These are phyloP conservation scores for Mimosa pudica DNA, from an alignment of 306 rosid species.

Conservation along the genomic window DNA sequence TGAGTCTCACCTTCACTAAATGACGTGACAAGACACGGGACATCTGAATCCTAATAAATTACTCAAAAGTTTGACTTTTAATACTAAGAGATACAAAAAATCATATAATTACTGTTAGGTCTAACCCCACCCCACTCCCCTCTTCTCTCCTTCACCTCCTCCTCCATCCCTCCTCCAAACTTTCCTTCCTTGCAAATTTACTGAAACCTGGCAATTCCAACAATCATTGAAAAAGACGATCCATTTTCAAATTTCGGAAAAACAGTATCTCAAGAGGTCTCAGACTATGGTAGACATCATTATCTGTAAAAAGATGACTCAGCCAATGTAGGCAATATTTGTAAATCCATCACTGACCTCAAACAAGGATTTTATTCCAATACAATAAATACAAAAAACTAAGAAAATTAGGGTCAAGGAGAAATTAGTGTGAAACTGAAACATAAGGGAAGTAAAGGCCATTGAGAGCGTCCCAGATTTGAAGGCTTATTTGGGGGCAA, in stretches of 20 bases:
- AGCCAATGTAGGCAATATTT: slow-evolving; percentile 48
- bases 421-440: neutral
- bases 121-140: too few species aligned
- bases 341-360: slow-evolving; percentile 43
- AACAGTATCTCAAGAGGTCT: slow-evolving; percentile 27
- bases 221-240: neutral
- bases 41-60: too few species aligned
- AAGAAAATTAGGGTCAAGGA: neutral
- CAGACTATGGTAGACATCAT: slow-evolving; percentile 33
- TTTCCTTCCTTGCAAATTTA: neutral
- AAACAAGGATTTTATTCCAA: neutral
- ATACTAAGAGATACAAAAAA: too few species aligned
- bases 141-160: too few species aligned
- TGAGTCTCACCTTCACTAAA: too few species aligned
- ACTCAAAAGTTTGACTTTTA: too few species aligned
- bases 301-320: slow-evolving; percentile 30
- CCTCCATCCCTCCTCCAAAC: too few species aligned
- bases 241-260: neutral
- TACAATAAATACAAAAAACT: neutral
- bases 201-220: neutral
- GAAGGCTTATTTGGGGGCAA: slow-evolving; percentile 71
- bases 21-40: too few species aligned
- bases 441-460: slow-evolving; percentile 40
- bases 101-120: too few species aligned
- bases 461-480: slow-evolving; percentile 70